Percentiles rank a stretch among this genome's conserved stretches.
Evolutionary conservation across 768 basidiomycete species (phyloP).

Genomic region (Mrakia frigida): DNA sequence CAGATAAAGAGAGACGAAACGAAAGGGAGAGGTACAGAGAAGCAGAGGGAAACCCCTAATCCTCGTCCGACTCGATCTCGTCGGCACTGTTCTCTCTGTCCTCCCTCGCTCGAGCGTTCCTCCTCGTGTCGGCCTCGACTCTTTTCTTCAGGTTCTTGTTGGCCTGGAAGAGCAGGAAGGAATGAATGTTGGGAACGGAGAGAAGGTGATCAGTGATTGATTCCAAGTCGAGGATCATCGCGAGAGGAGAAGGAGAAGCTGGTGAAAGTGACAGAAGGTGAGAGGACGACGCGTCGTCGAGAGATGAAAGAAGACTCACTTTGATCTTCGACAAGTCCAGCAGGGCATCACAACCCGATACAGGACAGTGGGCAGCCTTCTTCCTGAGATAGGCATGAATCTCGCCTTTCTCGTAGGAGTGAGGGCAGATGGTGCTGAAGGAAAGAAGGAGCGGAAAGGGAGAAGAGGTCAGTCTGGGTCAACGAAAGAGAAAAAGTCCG

Average conservation of each 20-base stretch:
- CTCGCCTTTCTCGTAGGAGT: not conserved
- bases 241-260: too few species aligned
- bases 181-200: not conserved
- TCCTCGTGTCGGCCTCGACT: constrained; percentile 1
- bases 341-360: not conserved
- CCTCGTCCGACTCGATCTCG: constrained; percentile 13
- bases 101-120: not conserved
- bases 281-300: not conserved
- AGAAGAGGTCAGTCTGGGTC: not conserved
- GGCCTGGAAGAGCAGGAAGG: not conserved
- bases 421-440: not conserved
- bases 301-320: not conserved
- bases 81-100: constrained; percentile 15
- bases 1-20: not conserved
- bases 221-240: too few species aligned
- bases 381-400: not conserved
- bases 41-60: not conserved
- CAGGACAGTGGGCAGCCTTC: not conserved
- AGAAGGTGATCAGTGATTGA: too few species aligned
- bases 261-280: too few species aligned
- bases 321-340: not conserved
- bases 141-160: not conserved
- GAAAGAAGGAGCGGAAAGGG: not conserved
- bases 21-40: not conserved
- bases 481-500: not conserved